Base-by-base conservation (phyloP, 495 filamentous ascomycete genomes). In the Hypoxylon fuscum region DNA sequence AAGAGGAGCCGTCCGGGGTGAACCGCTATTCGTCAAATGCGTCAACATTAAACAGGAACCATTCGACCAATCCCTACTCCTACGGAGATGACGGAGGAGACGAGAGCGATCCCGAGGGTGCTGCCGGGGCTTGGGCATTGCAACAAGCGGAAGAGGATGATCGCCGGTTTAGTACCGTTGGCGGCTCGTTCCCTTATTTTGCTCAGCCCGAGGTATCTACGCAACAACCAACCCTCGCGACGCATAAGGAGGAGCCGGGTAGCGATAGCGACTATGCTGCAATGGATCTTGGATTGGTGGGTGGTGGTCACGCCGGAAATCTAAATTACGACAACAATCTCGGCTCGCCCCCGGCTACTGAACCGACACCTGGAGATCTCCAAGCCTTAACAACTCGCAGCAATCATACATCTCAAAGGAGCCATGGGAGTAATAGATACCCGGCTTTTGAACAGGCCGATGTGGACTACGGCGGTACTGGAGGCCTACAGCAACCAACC, bases 51-150 rank as follows among this genome's bases (percentile, higher is more conserved):
- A 78, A 76, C 48, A 72, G 72, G 23, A 79, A 79, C 43, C 68
- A 73, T 51, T 71, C 68, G 10, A 68, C 59, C 20, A 71, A 69
- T 43, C 59, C 64, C 7, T 59, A 68, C 25, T 40, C 75, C 1
- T 69, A 71, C 4, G 72, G 73, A 35, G 64, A 72, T 56, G 73
- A 76, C 14, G 75, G 74, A 5, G 75, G 74, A 22, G 80, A 95
- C 58, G 90, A 91, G 22, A 97, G 92, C 66, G 95, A 99, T 61
- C 86, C 92, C 0, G 95, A 99, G 73, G 94, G 91, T 21, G 89
- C 90, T 17, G 91, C 90, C 21, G 95, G 95, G 1, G 76, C 96
- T 14, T 85, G 88, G 62, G 92, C 93, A 67, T 83, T 98, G 82
- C 87, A 85, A 29, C 84, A 91, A 74, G 91, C 90, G 1, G 95